Percentiles rank a stretch among this genome's conserved stretches.
Evolutionary conservation across 176 grass and related monocot species (phyloP).

Genomic region (Ampelocalamus luodianensis): DNA sequence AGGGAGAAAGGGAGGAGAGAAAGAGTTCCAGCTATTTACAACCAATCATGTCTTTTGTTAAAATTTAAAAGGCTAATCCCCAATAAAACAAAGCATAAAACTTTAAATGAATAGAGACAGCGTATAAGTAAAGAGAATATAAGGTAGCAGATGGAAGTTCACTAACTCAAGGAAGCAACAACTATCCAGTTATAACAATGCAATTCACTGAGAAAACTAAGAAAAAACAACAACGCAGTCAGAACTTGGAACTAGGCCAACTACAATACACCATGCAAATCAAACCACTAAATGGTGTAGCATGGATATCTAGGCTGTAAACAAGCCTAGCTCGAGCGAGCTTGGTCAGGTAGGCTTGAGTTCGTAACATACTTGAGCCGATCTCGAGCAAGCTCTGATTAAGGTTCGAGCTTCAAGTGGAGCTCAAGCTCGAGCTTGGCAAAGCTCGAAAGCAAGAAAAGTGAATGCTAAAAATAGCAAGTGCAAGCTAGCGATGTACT

Average conservation of each 20-base stretch:
- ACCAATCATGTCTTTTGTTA: neutral
- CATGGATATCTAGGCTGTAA: neutral
- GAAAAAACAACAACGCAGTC: neutral
- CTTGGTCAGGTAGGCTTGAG: too few relatives aligned
- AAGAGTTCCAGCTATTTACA: neutral
- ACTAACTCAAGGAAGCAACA: conserved; percentile 3
- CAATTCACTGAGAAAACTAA: neutral
- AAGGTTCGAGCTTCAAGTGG: too few relatives aligned
- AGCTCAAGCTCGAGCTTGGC: too few relatives aligned
- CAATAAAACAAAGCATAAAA: conserved; percentile 28
- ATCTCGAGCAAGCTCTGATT: too few relatives aligned
- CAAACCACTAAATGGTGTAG: neutral
- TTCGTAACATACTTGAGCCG: too few relatives aligned
- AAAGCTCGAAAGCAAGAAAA: too few relatives aligned
- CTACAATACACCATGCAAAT: conserved; percentile 1
- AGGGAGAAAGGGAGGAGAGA: neutral
- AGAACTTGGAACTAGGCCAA: neutral
- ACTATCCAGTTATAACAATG: neutral
- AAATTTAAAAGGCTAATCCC: conserved; percentile 23
- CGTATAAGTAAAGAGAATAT: neutral
- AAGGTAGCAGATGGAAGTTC: neutral
- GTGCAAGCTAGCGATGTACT: too few relatives aligned
- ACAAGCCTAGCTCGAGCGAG: too few relatives aligned
- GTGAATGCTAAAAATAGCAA: too few relatives aligned
- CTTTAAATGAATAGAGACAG: neutral